Conservation (phyloP, 225 moss, liverwort and hornwort species). For the Marchantia polymorpha region DNA sequence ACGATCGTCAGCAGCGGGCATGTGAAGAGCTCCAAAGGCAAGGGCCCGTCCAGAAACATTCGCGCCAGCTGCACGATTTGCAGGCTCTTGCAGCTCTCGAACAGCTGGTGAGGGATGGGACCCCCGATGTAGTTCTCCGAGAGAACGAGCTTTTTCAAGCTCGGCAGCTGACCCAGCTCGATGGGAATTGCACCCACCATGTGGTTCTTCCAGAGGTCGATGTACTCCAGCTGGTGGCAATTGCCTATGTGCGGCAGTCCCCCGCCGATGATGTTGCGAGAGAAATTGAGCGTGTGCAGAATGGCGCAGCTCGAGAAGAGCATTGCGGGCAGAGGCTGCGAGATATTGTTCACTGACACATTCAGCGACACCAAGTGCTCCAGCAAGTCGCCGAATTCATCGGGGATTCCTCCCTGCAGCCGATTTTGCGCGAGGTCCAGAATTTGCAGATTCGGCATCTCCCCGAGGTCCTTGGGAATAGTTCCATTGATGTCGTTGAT, state of each 20-base stretch:
- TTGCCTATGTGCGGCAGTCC: constrained; percentile 24
- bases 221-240: constrained; percentile 13
- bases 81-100: constrained; percentile 24
- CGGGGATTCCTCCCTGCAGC: constrained; percentile 31
- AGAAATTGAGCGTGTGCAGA: constrained; percentile 30
- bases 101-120: constrained; percentile 24
- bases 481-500: constrained; percentile 40
- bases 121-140: constrained; percentile 33
- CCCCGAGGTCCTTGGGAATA: constrained; percentile 26
- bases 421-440: constrained; percentile 33
- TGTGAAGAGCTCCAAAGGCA: constrained; percentile 26
- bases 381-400: constrained; percentile 25
- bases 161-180: constrained; percentile 28
- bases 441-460: constrained; percentile 26
- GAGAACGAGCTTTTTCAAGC: constrained; percentile 21
- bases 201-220: constrained; percentile 30
- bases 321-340: constrained; percentile 18
- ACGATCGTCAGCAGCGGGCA: constrained; percentile 47
- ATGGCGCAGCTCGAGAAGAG: constrained; percentile 32
- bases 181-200: constrained; percentile 26
- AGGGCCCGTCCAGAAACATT: constrained; percentile 20
- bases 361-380: constrained; percentile 24
- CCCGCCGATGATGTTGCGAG: constrained; percentile 26
- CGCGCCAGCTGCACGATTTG: constrained; percentile 20
- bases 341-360: constrained; percentile 30